Base-by-base conservation (phyloP, 768 basidiomycete genomes). In the Lactifluus subvellereus region DNA sequence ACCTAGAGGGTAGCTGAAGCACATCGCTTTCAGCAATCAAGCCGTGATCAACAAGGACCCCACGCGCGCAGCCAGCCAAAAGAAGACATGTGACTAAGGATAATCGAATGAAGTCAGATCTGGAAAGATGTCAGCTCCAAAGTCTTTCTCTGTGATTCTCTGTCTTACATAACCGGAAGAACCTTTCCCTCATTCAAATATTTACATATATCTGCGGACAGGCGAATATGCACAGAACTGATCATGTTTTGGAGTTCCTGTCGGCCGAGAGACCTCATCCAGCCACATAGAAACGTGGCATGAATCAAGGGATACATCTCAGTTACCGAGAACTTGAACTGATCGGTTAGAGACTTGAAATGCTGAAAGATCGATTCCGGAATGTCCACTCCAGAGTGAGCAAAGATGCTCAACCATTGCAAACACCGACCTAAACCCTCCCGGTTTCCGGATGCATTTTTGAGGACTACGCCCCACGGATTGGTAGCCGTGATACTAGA, bases 371-470 rank as follows among this genome's bases (percentile, higher is more conserved):
- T 78, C 3, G 75, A 59, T 6, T 79, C 73, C 2, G 88, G 80
- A 37, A 91, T 77, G 43, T 86, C 82, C 32, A 89, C 79, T 2
- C 86, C 88, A 7, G 88, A 87, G 53, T 77, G 76, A 27, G 86
- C 79, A 67, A 89, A 77, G 48, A 85, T 72, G 48, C 78, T 77
- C 20, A 91, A 77, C 84, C 86, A 88, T 49, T 76, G 75, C 40
- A 89, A 71, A 43, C 80, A 78, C 37, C 75, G 77, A 22, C 73
- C 69, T 47, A 85, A 75, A 18, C 81, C 80, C 7, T 77, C 73
- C 47, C 70, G 64, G 37, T 77, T 78, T 60, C 76, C 72, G 1
- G 72, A 74, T 0, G 83, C 82, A 18, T 76, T 71, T 27, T 74
- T 74, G 30, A 76, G 71, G 22, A 88, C 72, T 13, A 79, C 74